Evolutionary conservation across 2,329 filamentous ascomycete species (phyloP).

Genomic region (Hymenoscyphus occultus): DNA sequence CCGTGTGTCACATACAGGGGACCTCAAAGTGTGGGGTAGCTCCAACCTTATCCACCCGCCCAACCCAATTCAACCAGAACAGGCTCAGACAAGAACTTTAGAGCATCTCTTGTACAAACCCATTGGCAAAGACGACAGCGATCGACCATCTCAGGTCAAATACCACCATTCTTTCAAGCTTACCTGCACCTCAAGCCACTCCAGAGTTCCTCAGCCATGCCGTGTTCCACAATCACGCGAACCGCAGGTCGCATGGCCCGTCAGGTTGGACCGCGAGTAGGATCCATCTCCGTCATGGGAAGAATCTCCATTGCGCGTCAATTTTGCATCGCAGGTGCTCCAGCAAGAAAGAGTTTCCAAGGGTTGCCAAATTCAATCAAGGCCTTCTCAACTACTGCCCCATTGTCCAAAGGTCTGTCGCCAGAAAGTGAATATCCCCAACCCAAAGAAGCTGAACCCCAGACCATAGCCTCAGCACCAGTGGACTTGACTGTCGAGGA

Average conservation of each 20-base stretch:
- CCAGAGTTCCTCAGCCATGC: conserved; percentile 14
- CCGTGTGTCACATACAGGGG: not conserved
- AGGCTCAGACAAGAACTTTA: conserved; percentile 16
- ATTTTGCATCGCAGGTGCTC: conserved; percentile 1
- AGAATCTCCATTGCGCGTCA: conserved; percentile 8
- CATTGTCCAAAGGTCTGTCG: conserved; percentile 50
- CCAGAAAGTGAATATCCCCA: conserved; percentile 56
- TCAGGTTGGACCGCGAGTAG: conserved; percentile 3
- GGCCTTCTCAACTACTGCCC: conserved; percentile 38
- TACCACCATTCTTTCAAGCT: not conserved
- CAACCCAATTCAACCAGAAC: conserved; percentile 16
- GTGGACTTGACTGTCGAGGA: conserved; percentile 65
- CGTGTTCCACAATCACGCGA: conserved; percentile 16
- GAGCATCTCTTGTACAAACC: not conserved
- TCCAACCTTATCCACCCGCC: too few relatives aligned
- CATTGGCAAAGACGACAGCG: not conserved
- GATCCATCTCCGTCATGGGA: not conserved
- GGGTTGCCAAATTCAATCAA: conserved; percentile 11
- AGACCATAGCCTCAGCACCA: conserved; percentile 47
- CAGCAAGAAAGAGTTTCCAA: not conserved
- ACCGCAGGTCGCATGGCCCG: conserved; percentile 16
- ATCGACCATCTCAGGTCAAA: not conserved
- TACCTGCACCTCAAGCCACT: not conserved
- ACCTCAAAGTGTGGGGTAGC: not conserved
- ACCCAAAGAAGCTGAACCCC: conserved; percentile 42